phyloP scores from a whole-genome alignment of 2,329 filamentous ascomycete species.

The Diaporthe destruens region DNA sequence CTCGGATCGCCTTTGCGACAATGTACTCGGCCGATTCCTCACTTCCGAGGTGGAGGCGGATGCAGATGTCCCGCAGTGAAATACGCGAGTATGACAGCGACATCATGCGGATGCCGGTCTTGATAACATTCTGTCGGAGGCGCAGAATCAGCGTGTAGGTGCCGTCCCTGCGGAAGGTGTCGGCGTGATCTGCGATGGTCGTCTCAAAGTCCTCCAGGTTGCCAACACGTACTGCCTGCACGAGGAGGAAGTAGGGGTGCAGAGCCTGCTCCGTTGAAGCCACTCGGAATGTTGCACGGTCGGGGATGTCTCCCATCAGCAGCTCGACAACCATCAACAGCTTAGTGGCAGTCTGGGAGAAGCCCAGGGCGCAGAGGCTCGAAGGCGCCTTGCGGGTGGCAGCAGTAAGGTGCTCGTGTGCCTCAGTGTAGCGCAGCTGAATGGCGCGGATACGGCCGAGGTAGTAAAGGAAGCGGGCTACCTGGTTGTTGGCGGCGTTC shows the following conservation, averaged over 20 bases:
- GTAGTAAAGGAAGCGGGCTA: slow-evolving; percentile 97
- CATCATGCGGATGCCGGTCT: slow-evolving; percentile 99
- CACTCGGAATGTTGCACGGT: slow-evolving; percentile 93
- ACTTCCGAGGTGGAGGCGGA: slow-evolving; percentile 90
- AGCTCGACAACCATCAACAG: slow-evolving; percentile 96
- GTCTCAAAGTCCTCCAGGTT: slow-evolving; percentile 94
- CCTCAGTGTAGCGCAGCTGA: slow-evolving; percentile 96
- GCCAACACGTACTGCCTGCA: slow-evolving; percentile 95
- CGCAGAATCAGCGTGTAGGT: slow-evolving; percentile 97
- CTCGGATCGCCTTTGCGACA: slow-evolving; percentile 96
- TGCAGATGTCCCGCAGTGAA: slow-evolving; percentile 96
- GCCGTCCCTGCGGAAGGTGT: slow-evolving; percentile 90
- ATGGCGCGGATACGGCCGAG: slow-evolving; percentile 96
- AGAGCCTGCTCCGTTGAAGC: slow-evolving; percentile 87
- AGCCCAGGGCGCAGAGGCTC: slow-evolving; percentile 88
- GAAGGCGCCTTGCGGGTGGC: slow-evolving; percentile 96
- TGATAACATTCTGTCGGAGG: slow-evolving; percentile 98
- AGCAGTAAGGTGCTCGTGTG: slow-evolving; percentile 91
- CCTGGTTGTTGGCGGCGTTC: slow-evolving; percentile 96
- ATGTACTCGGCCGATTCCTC: slow-evolving; percentile 99
- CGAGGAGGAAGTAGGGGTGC: slow-evolving; percentile 92
- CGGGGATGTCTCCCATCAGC: slow-evolving; percentile 98
- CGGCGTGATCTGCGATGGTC: slow-evolving; percentile 83
- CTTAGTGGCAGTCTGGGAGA: slow-evolving; percentile 96
- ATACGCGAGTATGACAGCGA: slow-evolving; percentile 98